phyloP scores from a whole-genome alignment of 2,329 filamentous ascomycete genomes.

The Keithomyces neogunnii region DNA sequence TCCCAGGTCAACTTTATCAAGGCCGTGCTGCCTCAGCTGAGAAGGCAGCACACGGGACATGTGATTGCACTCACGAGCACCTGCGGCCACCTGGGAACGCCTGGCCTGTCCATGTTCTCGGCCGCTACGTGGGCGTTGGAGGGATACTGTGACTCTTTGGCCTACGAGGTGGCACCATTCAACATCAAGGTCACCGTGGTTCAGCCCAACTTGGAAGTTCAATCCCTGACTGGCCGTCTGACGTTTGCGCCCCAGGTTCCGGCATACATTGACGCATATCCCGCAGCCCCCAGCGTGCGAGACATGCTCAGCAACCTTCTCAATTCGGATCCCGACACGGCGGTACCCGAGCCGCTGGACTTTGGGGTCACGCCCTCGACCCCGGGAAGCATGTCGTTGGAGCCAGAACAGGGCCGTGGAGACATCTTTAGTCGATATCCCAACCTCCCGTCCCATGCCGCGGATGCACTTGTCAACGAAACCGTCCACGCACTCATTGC shows the following conservation, averaged over 20 bases:
- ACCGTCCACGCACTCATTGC: constrained; percentile 86
- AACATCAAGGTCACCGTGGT: constrained; percentile 95
- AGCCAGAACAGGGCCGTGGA: constrained; percentile 25
- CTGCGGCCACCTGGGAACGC: constrained; percentile 86
- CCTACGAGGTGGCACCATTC: constrained; percentile 94
- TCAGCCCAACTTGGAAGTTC: constrained; percentile 89
- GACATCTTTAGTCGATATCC: constrained; percentile 63
- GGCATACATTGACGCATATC: constrained; percentile 29
- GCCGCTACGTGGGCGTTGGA: constrained; percentile 92
- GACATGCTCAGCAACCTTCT: constrained; percentile 76
- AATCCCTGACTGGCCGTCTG: constrained; percentile 78
- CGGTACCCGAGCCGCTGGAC: constrained; percentile 25
- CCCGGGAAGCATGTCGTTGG: constrained; percentile 21
- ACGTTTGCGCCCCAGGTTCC: constrained; percentile 72
- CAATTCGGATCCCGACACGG: constrained; percentile 64
- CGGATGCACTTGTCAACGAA: constrained; percentile 71
- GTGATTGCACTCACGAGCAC: constrained; percentile 85
- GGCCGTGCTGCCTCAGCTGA: constrained; percentile 70
- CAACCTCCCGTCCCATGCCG: constrained; percentile 56
- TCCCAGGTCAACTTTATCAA: constrained; percentile 95
- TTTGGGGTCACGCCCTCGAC: constrained; percentile 21
- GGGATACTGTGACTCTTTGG: constrained; percentile 89
- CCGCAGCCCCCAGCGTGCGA: constrained; percentile 67
- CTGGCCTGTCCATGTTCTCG: constrained; percentile 83
- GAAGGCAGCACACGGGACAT: constrained; percentile 75